Conservation (phyloP, 164 flowering plant species). For the Litsea cubeba region DNA sequence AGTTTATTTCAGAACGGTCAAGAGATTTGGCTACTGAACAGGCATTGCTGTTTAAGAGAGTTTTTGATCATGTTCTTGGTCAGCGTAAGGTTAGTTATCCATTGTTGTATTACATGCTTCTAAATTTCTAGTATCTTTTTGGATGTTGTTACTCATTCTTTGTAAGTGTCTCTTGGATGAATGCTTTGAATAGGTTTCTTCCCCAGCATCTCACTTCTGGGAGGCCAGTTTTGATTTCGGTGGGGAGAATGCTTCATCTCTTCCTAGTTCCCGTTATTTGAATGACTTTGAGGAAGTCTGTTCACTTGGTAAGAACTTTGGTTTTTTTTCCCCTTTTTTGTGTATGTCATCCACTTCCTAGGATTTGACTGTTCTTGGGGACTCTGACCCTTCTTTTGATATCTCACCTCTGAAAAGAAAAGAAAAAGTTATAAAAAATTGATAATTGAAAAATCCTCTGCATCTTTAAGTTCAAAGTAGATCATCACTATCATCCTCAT, state of each 20-base stretch:
- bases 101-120: background rate
- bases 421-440: too few species aligned
- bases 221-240: constrained; percentile 48
- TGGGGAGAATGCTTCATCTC: constrained; percentile 33
- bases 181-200: constrained; percentile 43
- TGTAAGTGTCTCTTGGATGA: background rate
- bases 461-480: too few species aligned
- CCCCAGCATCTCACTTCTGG: constrained; percentile 73
- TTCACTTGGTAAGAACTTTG: constrained; percentile 58
- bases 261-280: constrained; percentile 76
- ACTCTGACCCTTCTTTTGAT: too few species aligned
- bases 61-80: constrained; percentile 59
- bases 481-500: too few species aligned
- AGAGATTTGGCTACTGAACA: constrained; percentile 61
- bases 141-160: background rate
- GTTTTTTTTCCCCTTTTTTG: background rate
- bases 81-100: constrained; percentile 50
- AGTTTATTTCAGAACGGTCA: constrained; percentile 69
- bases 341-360: background rate
- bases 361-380: too few species aligned
- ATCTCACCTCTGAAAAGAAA: too few species aligned
- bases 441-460: too few species aligned
- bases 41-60: constrained; percentile 46
- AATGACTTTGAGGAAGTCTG: constrained; percentile 91
- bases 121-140: background rate